A percentile compares a stretch with the other conserved stretches of the same genome.
Conservation (phyloP, 495 filamentous ascomycete genomes). For the Beverwykella pulmonaria region DNA sequence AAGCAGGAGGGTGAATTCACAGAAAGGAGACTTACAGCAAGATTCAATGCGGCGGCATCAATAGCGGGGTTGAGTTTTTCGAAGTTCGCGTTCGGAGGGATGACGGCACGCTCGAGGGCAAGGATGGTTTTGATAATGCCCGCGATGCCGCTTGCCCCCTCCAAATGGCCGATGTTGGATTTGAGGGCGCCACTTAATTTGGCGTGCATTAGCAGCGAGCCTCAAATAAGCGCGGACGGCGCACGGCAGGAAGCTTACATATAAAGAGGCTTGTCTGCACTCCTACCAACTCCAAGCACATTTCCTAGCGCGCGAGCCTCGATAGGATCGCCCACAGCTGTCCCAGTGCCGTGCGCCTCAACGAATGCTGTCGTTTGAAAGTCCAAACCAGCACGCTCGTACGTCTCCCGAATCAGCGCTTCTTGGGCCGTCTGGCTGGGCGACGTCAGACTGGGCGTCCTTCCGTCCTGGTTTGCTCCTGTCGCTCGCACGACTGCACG, state of each 20-base stretch:
- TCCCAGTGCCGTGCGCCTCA: slow-evolving; percentile 20
- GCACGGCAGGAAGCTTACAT: not conserved
- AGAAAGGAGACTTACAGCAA: not conserved
- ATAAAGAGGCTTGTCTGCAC: slow-evolving; percentile 17
- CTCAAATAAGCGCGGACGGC: not conserved
- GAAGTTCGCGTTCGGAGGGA: not conserved
- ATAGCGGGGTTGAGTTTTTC: slow-evolving; percentile 17
- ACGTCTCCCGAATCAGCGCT: slow-evolving; percentile 4
- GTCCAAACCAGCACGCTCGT: slow-evolving; percentile 2
- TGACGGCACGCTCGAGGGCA: not conserved
- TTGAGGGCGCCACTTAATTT: slow-evolving; percentile 48
- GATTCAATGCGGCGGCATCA: not conserved
- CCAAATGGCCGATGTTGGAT: slow-evolving; percentile 55
- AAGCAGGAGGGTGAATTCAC: not conserved
- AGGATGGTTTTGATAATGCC: slow-evolving; percentile 52
- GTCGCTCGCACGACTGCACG: slow-evolving; percentile 50
- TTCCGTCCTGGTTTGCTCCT: slow-evolving; percentile 38
- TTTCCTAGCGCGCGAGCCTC: slow-evolving; percentile 59
- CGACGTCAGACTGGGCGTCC: not conserved
- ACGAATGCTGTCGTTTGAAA: not conserved
- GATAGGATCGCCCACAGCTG: slow-evolving; percentile 53
- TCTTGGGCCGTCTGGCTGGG: slow-evolving; percentile 10
- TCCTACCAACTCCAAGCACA: slow-evolving; percentile 47
- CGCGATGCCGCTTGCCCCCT: slow-evolving; percentile 53
- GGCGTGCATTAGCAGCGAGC: not conserved